Percentiles rank a stretch among this genome's conserved stretches.
phyloP scores from a whole-genome alignment of 805 yeast genomes.

The Ogataea sp. region DNA sequence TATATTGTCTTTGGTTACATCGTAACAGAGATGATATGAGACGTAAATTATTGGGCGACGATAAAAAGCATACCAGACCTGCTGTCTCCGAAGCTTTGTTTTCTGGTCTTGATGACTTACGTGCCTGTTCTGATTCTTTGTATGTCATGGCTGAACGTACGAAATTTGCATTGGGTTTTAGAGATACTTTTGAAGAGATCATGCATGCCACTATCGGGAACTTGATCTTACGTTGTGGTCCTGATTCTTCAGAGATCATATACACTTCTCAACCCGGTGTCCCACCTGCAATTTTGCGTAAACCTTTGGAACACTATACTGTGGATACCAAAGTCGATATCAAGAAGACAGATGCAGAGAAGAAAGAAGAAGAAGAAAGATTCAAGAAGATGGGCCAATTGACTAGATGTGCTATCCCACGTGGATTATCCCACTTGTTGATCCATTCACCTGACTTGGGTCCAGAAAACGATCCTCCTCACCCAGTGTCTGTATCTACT shows the following conservation, averaged over 20 bases:
- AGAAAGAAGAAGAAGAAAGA: slow-evolving; percentile 39
- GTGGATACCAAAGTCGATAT: slow-evolving; percentile 22
- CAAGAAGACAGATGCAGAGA: slow-evolving; percentile 27
- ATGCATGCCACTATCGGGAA: slow-evolving; percentile 60
- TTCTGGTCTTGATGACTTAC: slow-evolving; percentile 51
- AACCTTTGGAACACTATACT: slow-evolving; percentile 29
- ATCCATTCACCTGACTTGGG: slow-evolving; percentile 29
- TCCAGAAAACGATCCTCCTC: too few species aligned
- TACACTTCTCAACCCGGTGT: slow-evolving; percentile 38
- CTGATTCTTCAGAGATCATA: slow-evolving; percentile 51
- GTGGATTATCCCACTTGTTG: slow-evolving; percentile 42
- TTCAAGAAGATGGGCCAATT: slow-evolving; percentile 41
- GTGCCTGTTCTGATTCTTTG: slow-evolving; percentile 57
- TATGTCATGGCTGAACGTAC: slow-evolving; percentile 64
- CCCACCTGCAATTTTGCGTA: slow-evolving; percentile 53
- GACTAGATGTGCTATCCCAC: slow-evolving; percentile 45
- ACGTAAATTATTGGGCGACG: slow-evolving; percentile 46
- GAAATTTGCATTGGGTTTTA: slow-evolving; percentile 48
- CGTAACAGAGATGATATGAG: slow-evolving; percentile 53
- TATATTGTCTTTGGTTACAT: slow-evolving; percentile 60
- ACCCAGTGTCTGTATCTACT: too few species aligned
- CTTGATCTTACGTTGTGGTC: slow-evolving; percentile 54
- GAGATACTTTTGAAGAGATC: slow-evolving; percentile 62
- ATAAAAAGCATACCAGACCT: slow-evolving; percentile 53
- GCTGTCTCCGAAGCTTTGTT: slow-evolving; percentile 44